A percentile compares a stretch with the other conserved stretches of the same genome.
These are phyloP conservation scores for Eucalyptus rudis DNA, from an alignment of 345 rosid genomes.

Conservation along the genomic window DNA sequence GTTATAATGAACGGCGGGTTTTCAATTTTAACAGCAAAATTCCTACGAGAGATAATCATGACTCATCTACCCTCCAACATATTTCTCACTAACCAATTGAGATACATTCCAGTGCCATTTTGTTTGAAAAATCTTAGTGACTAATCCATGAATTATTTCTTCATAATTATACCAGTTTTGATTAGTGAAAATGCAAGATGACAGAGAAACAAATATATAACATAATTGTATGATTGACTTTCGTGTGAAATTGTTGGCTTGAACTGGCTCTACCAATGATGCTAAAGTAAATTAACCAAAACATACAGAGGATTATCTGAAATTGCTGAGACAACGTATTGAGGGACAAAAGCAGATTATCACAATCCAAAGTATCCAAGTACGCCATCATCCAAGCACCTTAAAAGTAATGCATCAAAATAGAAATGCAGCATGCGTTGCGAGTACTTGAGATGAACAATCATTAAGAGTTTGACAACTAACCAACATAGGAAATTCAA, in stretches of 20 bases:
- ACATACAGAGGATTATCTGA: background rate
- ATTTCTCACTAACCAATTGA: background rate
- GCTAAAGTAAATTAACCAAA: background rate
- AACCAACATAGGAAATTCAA: no score
- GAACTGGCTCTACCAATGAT: background rate
- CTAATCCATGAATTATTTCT: background rate
- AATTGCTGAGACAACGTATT: background rate
- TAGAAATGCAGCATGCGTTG: fast-evolving
- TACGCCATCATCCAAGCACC: background rate
- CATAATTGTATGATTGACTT: background rate
- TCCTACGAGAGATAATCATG: conserved; percentile 31
- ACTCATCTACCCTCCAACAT: background rate
- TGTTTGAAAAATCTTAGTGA: background rate
- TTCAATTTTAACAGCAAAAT: conserved; percentile 65
- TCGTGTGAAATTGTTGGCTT: background rate
- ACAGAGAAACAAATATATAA: background rate
- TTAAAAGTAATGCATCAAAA: background rate
- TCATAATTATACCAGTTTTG: background rate
- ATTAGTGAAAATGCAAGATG: background rate
- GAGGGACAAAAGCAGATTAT: background rate
- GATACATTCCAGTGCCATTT: background rate
- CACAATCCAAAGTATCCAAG: background rate
- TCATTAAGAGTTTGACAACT: no score
- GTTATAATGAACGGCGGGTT: conserved; percentile 86
- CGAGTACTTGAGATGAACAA: no score